phyloP scores from a whole-genome alignment of 371 early-diverging fungal species.

The Apophysomyces ossiformis region DNA sequence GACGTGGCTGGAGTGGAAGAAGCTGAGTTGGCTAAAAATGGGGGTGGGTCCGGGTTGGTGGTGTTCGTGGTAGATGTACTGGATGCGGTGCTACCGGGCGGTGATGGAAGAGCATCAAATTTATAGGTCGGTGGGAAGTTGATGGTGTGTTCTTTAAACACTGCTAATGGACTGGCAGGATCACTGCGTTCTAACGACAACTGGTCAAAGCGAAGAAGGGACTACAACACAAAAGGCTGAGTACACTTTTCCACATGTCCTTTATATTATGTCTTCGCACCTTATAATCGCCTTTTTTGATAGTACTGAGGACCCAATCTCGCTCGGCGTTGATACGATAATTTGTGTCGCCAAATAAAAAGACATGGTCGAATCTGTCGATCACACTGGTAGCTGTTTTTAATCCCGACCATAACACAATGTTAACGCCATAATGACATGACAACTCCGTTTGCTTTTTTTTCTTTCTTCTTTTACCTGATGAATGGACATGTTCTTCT shows the following conservation, averaged over 20 bases:
- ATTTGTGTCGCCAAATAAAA: slow-evolving; percentile 84
- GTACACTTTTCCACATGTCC: neutral
- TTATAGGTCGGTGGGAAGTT: slow-evolving; percentile 90
- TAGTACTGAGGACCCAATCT: slow-evolving; percentile 53
- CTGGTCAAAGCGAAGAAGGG: slow-evolving; percentile 67
- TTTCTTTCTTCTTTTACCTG: slow-evolving; percentile 11
- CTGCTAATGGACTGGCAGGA: slow-evolving; percentile 55
- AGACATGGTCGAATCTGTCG: slow-evolving; percentile 70
- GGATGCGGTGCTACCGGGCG: slow-evolving; percentile 1
- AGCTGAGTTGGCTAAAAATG: slow-evolving; percentile 3
- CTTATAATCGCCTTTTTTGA: slow-evolving; percentile 51
- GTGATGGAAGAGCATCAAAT: slow-evolving; percentile 55
- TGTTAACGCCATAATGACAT: slow-evolving; percentile 6
- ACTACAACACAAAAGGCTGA: slow-evolving; percentile 32
- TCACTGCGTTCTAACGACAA: slow-evolving; percentile 51
- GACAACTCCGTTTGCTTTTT: slow-evolving; percentile 1
- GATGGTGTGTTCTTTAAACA: slow-evolving; percentile 81
- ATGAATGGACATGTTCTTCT: slow-evolving; percentile 5
- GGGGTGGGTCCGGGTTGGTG: neutral
- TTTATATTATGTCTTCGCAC: slow-evolving; percentile 25
- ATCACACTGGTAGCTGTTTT: slow-evolving; percentile 13
- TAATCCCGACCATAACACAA: neutral
- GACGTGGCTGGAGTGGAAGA: slow-evolving; percentile 9
- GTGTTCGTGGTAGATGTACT: slow-evolving; percentile 11
- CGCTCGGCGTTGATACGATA: slow-evolving; percentile 72